These are phyloP conservation scores for Lactuca saligna DNA, from an alignment of 129 eudicot species.

Conservation along the genomic window DNA sequence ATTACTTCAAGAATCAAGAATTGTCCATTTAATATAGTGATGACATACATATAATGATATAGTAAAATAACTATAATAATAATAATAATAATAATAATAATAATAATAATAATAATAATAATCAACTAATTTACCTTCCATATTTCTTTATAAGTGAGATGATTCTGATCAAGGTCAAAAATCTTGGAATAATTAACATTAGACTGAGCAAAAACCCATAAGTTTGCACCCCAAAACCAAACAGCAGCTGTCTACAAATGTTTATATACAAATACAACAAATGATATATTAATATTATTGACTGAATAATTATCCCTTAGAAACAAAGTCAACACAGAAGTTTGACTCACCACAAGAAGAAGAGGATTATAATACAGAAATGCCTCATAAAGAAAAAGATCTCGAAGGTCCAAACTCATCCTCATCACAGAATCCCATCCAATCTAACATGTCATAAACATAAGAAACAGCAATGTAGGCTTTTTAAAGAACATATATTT, in stretches of 20 bases:
- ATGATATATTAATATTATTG: not conserved
- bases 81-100: not conserved
- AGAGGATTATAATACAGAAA: slow-evolving; percentile 95
- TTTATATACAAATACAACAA: slow-evolving; percentile 11
- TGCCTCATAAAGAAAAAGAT: slow-evolving; percentile 93
- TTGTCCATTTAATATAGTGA: not conserved
- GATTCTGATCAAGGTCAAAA: slow-evolving; percentile 94
- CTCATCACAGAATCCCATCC: slow-evolving; percentile 99
- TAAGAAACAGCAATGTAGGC: not conserved
- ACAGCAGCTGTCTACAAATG: slow-evolving; percentile 74
- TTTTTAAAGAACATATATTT: not conserved
- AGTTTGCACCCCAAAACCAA: slow-evolving; percentile 96
- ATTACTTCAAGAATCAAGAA: slow-evolving; percentile 6
- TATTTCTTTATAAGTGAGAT: slow-evolving; percentile 87
- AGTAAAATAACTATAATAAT: not conserved
- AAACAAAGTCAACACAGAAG: slow-evolving; percentile 2
- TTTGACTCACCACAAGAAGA: slow-evolving; percentile 86
- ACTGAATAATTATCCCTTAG: not conserved
- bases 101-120: not conserved
- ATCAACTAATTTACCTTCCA: slow-evolving; percentile 69
- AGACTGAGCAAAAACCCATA: slow-evolving; percentile 93
- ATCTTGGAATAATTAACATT: slow-evolving; percentile 80
- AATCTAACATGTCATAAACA: slow-evolving; percentile 48
- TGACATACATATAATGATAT: not conserved
- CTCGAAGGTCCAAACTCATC: slow-evolving; percentile 94